Evolutionary conservation across 2,329 filamentous ascomycete species (phyloP), one percentile per base, ranked within the genome.

Genomic region (Cercospora sp.): DNA sequence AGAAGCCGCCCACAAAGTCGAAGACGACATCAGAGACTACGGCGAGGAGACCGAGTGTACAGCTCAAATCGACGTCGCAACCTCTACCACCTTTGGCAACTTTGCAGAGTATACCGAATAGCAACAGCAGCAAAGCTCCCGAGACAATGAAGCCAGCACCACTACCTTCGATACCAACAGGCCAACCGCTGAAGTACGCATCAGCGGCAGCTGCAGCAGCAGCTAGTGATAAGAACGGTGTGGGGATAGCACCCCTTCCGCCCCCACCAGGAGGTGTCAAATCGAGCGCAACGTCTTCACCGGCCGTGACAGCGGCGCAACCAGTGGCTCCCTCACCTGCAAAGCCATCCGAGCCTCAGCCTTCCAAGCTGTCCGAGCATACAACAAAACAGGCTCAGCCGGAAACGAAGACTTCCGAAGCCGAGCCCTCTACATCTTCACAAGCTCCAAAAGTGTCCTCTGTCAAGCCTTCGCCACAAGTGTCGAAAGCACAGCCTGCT

Each of bases 191-290:
- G 73, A 98, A 98, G 81, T 99, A 99, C 78, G 95, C 95, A 55
- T 98, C 95, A 42, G 95, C 95, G 0, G 95, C 95, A 0, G 95
- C 95, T 0, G 95, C 95, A 0, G 95, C 94, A 0, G 94, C 95
- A 0, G 93, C 94, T 57, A 93, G 89, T 79, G 93, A 97, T 81
- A 94, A 92, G 82, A 94, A 90, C 78, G 87, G 87, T 63, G 90
- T 98, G 31, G 95, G 95, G 28, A 97, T 99, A 76, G 90, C 94
- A 67, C 95, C 95, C 48, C 84, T 98, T 76, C 95, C 95, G 65
- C 94, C 95, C 70, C 95, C 95, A 75, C 93, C 93, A 30, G 91
- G 91, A 63, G 80, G 81, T 31, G 81, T 82, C 63, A 86, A 82
- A 75, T 77, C 84, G 60, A 87, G 85, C 69, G 85, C 89, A 28